Base-by-base conservation (phyloP, 345 rosid genomes). In the Ceriops tagal region DNA sequence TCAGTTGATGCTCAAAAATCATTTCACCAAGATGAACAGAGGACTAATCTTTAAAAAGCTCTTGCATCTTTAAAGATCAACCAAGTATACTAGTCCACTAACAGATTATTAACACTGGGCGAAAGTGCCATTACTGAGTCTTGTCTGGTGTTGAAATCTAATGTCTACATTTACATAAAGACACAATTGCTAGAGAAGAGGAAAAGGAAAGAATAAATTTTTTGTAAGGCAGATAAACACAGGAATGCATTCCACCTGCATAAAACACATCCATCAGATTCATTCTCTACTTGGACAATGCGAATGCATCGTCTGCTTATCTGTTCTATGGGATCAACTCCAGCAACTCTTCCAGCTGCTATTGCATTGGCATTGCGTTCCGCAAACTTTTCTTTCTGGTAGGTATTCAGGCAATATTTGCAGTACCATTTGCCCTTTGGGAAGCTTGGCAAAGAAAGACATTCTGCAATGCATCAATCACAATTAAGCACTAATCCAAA, bases 311-410 rank as follows among this genome's bases (percentile, higher is more conserved):
- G 78, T 73, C 81, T 84, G 28, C 91, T 81, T 77, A 93, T 93
- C 81, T 93, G 85, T 62, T 83, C 92, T 64, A 91, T 87, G 27
- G 96, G 92, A 84, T 95, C 99, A 77, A 87, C 84, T 80, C 97
- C 99, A 6, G 82, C 81, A 79, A 92, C 83, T 75, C 96, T 88
- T 56, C 98, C 96, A 68, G 96, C 99, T 24, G 97, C 97, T 71
- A 87, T 66, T 31, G 99, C 96, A 78, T 95, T 88, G 58, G 73
- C 86, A 79, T 88, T 92, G 57, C 53, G 78, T 76, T 87, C 90
- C 72, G 86, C 96, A 64, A 82, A 83, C 71, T 80, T 92, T 77
- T 90, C 98, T 71, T 76, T 87, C 69, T 84, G 80, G 59, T 85
- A 79, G 71, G 61, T 81, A 72, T 84, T 85, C 71, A 71, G 72